Conservation (phyloP, 495 filamentous ascomycete species). For the Aspergillus asperescens region DNA sequence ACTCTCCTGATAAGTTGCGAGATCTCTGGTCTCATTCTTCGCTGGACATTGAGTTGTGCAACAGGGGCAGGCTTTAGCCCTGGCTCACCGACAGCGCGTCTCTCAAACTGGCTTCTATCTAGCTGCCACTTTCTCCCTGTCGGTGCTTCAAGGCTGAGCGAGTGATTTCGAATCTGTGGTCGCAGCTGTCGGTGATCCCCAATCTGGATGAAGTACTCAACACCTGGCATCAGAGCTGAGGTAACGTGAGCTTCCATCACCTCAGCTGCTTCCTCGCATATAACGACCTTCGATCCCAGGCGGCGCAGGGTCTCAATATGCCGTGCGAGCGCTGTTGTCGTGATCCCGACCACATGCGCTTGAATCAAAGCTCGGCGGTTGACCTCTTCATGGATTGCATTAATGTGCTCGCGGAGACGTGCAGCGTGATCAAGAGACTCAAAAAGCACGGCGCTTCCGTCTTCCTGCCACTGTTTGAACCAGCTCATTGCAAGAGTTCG, state of each 20-base stretch:
- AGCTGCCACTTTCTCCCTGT: conserved; percentile 45
- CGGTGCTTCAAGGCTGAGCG: too few relatives aligned
- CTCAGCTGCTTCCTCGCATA: conserved; percentile 76
- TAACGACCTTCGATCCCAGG: conserved; percentile 58
- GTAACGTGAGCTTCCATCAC: conserved; percentile 68
- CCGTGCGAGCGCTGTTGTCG: conserved; percentile 66
- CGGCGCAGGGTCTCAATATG: conserved; percentile 57
- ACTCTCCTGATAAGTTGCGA: too few relatives aligned
- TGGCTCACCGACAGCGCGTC: conserved; percentile 13
- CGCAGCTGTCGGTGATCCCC: conserved; percentile 73
- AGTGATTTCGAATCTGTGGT: conserved; percentile 61
- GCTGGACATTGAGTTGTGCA: conserved; percentile 57
- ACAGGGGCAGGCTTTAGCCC: conserved; percentile 40
- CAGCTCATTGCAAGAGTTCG: neutral
- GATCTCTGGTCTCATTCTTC: too few relatives aligned
- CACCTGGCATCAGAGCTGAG: conserved; percentile 59
- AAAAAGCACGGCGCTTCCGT: neutral
- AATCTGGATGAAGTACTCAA: conserved; percentile 71
- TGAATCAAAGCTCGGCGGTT: conserved; percentile 25
- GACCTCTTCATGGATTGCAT: conserved; percentile 32
- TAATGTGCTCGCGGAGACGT: conserved; percentile 19
- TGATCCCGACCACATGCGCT: conserved; percentile 62
- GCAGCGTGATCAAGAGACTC: neutral
- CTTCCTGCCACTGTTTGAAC: conserved; percentile 2
- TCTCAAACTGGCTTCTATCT: conserved; percentile 22